Evolutionary conservation across 1,139 yeast genomes (phyloP).

Genomic region (Yamadazyma membranifaciens): DNA sequence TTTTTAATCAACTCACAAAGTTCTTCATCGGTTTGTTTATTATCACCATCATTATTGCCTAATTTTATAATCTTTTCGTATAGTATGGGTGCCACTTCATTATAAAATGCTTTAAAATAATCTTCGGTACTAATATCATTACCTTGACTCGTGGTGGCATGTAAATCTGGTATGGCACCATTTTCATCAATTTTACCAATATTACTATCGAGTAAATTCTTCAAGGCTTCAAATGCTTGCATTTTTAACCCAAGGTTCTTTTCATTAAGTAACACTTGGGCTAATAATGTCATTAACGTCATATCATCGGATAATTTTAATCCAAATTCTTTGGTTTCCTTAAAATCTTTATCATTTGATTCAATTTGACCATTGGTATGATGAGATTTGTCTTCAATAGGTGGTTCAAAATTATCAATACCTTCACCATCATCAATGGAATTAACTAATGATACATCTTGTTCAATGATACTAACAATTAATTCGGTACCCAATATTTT

Average conservation of each 20-base stretch:
- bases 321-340: constrained; percentile 21
- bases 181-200: constrained; percentile 23
- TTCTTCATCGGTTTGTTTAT: constrained; percentile 8
- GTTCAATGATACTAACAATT: constrained; percentile 78
- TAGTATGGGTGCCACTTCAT: constrained; percentile 56
- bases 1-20: constrained; percentile 13
- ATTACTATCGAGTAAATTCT: constrained; percentile 65
- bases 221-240: constrained; percentile 82
- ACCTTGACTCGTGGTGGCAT: constrained; percentile 22
- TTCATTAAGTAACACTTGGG: constrained; percentile 63
- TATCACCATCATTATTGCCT: constrained; percentile 11
- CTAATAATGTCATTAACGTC: constrained; percentile 58
- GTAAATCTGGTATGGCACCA: constrained; percentile 28
- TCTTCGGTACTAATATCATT: constrained; percentile 46
- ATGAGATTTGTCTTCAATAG: constrained; percentile 8
- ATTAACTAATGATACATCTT: constrained; percentile 70
- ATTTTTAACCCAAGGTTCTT: constrained; percentile 70
- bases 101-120: constrained; percentile 62
- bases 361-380: neutral
- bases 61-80: constrained; percentile 50
- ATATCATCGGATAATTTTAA: constrained; percentile 53
- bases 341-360: constrained; percentile 3
- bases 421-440: constrained; percentile 34
- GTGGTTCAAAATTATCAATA: constrained; percentile 38
- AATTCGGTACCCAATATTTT: constrained; percentile 80